phyloP scores from a whole-genome alignment of 1,139 yeast genomes.

The Yamadazyma jaroonii region DNA sequence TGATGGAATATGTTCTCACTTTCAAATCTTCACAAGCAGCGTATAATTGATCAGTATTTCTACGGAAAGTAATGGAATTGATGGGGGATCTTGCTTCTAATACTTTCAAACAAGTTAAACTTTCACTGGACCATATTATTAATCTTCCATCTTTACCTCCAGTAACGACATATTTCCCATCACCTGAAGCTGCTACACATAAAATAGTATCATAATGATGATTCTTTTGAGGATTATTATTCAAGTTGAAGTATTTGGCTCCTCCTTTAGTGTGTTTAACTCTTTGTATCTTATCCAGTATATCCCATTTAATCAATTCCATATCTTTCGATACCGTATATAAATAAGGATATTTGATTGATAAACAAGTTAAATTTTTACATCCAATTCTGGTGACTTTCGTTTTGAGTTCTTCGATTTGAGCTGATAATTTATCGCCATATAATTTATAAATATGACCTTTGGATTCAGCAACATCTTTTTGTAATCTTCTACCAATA shows the following conservation, averaged over 20 bases:
- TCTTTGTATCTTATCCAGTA: slow-evolving; percentile 52
- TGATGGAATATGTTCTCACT: slow-evolving; percentile 81
- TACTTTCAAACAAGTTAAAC: slow-evolving; percentile 69
- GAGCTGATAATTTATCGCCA: slow-evolving; percentile 45
- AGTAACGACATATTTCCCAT: slow-evolving; percentile 84
- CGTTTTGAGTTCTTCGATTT: slow-evolving; percentile 38
- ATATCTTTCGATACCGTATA: slow-evolving; percentile 85
- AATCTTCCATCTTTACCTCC: slow-evolving; percentile 85
- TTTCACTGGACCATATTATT: slow-evolving; percentile 83
- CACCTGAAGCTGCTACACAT: slow-evolving; percentile 81
- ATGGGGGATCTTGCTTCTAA: slow-evolving; percentile 76
- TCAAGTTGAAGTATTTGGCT: slow-evolving; percentile 32
- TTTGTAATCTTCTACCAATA: slow-evolving; percentile 72
- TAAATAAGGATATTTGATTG: slow-evolving; percentile 56
- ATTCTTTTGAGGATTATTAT: slow-evolving; percentile 40
- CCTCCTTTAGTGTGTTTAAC: slow-evolving; percentile 70
- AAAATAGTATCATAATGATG: slow-evolving; percentile 78
- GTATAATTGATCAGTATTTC: slow-evolving; percentile 78
- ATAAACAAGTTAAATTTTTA: slow-evolving; percentile 52
- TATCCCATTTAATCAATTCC: slow-evolving; percentile 75
- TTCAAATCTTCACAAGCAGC: slow-evolving; percentile 93
- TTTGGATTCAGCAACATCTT: slow-evolving; percentile 86
- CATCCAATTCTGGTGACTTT: slow-evolving; percentile 57
- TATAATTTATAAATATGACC: slow-evolving; percentile 76
- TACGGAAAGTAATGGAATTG: slow-evolving; percentile 70